Evolutionary conservation across 2,329 filamentous ascomycete genomes (phyloP).

Genomic region (Penicillium carneum): DNA sequence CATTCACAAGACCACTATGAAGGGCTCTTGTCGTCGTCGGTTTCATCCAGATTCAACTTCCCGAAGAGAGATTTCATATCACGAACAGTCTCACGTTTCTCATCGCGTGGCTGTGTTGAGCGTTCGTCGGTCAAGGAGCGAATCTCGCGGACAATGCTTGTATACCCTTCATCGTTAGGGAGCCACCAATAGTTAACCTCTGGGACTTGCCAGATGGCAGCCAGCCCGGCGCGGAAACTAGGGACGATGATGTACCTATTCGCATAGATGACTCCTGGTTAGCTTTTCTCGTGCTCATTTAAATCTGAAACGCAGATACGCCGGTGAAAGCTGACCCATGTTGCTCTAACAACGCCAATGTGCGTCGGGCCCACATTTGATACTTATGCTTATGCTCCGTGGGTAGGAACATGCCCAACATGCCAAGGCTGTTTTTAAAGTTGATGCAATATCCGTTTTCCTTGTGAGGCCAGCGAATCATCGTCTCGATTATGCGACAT

Average conservation of each 20-base stretch:
- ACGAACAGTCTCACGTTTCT: conserved; percentile 68
- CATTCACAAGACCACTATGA: conserved; percentile 24
- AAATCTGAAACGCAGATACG: background rate
- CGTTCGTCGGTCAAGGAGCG: conserved; percentile 83
- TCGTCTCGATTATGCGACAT: conserved; percentile 79
- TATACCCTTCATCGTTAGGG: conserved; percentile 78
- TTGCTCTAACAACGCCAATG: conserved; percentile 78
- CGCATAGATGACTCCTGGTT: conserved; percentile 3
- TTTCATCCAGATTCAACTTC: conserved; percentile 63
- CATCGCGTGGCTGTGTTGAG: conserved; percentile 62
- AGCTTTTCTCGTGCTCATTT: conserved; percentile 5
- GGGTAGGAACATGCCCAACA: conserved; percentile 80
- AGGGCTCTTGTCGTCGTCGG: conserved; percentile 42
- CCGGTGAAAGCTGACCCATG: conserved; percentile 68
- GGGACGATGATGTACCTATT: conserved; percentile 81
- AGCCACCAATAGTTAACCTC: conserved; percentile 87
- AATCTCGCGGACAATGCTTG: conserved; percentile 75
- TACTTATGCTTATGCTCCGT: conserved; percentile 71
- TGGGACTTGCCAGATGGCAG: conserved; percentile 74
- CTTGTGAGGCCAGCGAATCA: conserved; percentile 73
- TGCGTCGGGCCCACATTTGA: conserved; percentile 78
- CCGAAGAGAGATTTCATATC: conserved; percentile 78
- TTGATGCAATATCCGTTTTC: conserved; percentile 75
- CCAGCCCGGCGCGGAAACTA: conserved; percentile 76
- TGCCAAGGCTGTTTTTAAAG: conserved; percentile 76